Evolutionary conservation across 148 eudicot genomes (phyloP).

Genomic region (Vaccinium corymbosum): DNA sequence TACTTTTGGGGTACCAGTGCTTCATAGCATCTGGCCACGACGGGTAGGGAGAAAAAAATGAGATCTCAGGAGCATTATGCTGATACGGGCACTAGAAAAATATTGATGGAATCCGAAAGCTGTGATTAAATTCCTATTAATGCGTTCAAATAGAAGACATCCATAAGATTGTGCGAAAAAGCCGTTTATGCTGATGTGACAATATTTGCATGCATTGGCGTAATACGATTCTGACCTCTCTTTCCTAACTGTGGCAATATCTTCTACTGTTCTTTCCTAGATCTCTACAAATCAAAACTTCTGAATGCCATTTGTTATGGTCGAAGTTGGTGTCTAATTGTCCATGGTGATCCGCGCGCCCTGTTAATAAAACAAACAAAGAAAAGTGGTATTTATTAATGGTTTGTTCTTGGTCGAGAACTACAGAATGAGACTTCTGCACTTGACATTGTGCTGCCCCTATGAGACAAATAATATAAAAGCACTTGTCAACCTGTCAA

Average conservation of each 20-base stretch:
- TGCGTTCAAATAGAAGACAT: background rate
- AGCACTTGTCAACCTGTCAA: background rate
- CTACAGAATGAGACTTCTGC: background rate
- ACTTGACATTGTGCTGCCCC: background rate
- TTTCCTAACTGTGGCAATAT: background rate
- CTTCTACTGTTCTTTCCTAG: background rate
- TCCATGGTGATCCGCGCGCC: background rate
- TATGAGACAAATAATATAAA: background rate
- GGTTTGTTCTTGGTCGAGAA: background rate
- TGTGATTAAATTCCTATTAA: background rate
- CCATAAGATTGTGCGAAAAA: background rate
- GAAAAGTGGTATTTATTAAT: background rate
- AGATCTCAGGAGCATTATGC: background rate
- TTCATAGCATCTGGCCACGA: background rate
- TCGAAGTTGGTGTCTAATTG: conserved; percentile 1
- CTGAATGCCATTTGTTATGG: background rate
- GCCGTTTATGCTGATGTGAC: background rate
- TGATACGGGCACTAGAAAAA: background rate
- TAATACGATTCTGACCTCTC: no score
- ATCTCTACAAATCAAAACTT: background rate
- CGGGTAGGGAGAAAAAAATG: background rate
- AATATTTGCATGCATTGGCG: background rate
- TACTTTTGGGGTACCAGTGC: no score
- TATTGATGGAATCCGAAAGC: background rate
- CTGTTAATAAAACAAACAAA: no score